Evolutionary conservation across 1,284 basidiomycete genomes (phyloP), one percentile per base, ranked within the genome.

Genomic region (Ustilago shanxiensis): DNA sequence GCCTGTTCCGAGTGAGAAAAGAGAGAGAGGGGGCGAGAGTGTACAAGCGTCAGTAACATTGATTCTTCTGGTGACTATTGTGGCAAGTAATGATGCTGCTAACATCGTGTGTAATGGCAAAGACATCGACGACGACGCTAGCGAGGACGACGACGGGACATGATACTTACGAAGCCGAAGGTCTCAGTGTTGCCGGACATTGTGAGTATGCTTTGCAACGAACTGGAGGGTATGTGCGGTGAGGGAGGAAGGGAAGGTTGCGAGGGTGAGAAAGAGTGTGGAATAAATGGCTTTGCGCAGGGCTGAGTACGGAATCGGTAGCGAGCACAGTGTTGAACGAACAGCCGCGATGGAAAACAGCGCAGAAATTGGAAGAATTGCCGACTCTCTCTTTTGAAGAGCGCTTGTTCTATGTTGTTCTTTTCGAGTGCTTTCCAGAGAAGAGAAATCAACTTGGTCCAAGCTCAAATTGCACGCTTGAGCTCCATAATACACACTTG

Each of bases 171-270:
- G 67, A 84, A 84, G 79, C 83, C 83, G 64, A 84, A 84, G 39
- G 83, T 84, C 73, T 84, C 83, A 61, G 77, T 77, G 67, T 81
- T 79, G 62, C 76, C 80, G 66, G 81, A 75, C 82, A 83, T 83
- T 60, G 39, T 82, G 71, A 51, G 37, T 47, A 54, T 47, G 66
- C 39, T 57, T 50, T 65, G 61, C 63, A 68, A 71, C 63, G 57
- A 39, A 35, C 33, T 54, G 56, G 45, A 41, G 54, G 54, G 56
- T 51, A 59, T 63, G 68, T 66, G 60, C 54, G 60, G 65, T 72
- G 62, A 55, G 52, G 54, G 22, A 44, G 49, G 26, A 44, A 53
- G 26, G 35, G 49, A 31, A 39, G 47, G 56, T 39, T 22, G 9
- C 14, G 31, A 37, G 2, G 31, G 45, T 14, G 26, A 20, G 8